Evolutionary conservation across 805 yeast species (phyloP).

Genomic region (Candida railenensis): DNA sequence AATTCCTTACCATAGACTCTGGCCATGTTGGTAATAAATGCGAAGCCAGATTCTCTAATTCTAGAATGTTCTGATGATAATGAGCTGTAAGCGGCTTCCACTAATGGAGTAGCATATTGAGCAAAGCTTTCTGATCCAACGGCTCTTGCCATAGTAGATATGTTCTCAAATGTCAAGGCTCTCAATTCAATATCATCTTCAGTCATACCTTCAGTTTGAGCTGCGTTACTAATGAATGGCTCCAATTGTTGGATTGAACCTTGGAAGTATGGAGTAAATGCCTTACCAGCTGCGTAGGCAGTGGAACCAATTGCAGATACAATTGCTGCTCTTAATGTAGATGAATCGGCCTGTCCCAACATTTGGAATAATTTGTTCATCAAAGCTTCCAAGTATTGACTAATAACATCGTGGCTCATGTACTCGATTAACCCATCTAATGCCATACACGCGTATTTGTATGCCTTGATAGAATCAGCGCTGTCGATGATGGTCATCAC

Average conservation of each 20-base stretch:
- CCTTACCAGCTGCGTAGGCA: slow-evolving; percentile 90
- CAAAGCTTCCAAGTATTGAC: slow-evolving; percentile 78
- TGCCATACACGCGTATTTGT: slow-evolving; percentile 87
- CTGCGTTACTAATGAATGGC: slow-evolving; percentile 66
- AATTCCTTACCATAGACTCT: slow-evolving; percentile 91
- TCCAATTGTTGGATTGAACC: slow-evolving; percentile 78
- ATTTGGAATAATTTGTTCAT: slow-evolving; percentile 86
- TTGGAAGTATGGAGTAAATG: slow-evolving; percentile 82
- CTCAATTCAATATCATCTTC: slow-evolving; percentile 90
- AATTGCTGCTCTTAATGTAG: slow-evolving; percentile 73
- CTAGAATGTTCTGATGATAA: slow-evolving; percentile 76
- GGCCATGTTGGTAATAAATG: slow-evolving; percentile 91
- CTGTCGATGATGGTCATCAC: slow-evolving; percentile 84
- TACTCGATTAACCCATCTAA: slow-evolving; percentile 90
- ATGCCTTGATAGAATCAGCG: slow-evolving; percentile 78
- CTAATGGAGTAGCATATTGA: slow-evolving; percentile 81
- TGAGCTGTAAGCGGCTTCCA: slow-evolving; percentile 81
- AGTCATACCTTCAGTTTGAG: slow-evolving; percentile 69
- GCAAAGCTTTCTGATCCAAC: slow-evolving; percentile 90
- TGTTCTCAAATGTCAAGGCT: slow-evolving; percentile 89
- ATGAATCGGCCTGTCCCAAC: slow-evolving; percentile 72
- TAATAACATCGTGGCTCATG: slow-evolving; percentile 83
- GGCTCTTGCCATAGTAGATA: slow-evolving; percentile 94
- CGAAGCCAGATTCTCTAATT: slow-evolving; percentile 91
- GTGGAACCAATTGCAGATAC: slow-evolving; percentile 97